These are phyloP conservation scores for Pyrenophora teres DNA, from an alignment of 2,329 filamentous ascomycete genomes.

Conservation along the genomic window DNA sequence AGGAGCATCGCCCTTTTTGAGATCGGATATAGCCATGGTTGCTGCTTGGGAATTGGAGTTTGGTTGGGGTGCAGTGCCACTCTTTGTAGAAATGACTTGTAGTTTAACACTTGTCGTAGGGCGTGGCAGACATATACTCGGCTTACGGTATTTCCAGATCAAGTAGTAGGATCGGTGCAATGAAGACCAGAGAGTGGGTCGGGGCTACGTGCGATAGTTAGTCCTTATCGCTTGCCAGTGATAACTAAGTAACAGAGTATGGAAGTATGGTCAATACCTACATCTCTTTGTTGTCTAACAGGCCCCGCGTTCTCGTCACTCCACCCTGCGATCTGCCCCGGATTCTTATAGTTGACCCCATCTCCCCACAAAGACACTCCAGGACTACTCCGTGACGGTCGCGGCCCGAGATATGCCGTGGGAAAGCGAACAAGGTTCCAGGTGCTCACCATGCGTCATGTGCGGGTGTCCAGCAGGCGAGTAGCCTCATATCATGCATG, in stretches of 20 bases:
- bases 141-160: not conserved
- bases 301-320: slow-evolving; percentile 16
- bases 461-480: slow-evolving; percentile 17
- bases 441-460: slow-evolving; percentile 32
- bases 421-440: slow-evolving; percentile 35
- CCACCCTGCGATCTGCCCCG: slow-evolving; percentile 4
- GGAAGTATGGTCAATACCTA: slow-evolving; percentile 4
- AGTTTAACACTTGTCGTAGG: slow-evolving; percentile 10
- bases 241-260: slow-evolving; percentile 3
- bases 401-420: slow-evolving; percentile 38
- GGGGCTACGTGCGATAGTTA: slow-evolving; percentile 1
- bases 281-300: slow-evolving; percentile 13
- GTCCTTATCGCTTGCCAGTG: slow-evolving; percentile 1
- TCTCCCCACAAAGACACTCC: slow-evolving; percentile 8
- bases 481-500: slow-evolving; percentile 30
- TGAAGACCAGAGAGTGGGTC: slow-evolving; percentile 8
- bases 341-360: slow-evolving; percentile 12
- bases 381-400: slow-evolving; percentile 15
- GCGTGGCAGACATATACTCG: slow-evolving; percentile 5
- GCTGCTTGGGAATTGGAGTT: not conserved
- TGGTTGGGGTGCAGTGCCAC: not conserved
- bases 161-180: slow-evolving; percentile 6
- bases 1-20: slow-evolving; percentile 57
- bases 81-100: slow-evolving; percentile 2
- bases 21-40: slow-evolving; percentile 36